These are phyloP conservation scores for Fusarium anguioides DNA, from an alignment of 2,329 filamentous ascomycete species.

Conservation along the genomic window DNA sequence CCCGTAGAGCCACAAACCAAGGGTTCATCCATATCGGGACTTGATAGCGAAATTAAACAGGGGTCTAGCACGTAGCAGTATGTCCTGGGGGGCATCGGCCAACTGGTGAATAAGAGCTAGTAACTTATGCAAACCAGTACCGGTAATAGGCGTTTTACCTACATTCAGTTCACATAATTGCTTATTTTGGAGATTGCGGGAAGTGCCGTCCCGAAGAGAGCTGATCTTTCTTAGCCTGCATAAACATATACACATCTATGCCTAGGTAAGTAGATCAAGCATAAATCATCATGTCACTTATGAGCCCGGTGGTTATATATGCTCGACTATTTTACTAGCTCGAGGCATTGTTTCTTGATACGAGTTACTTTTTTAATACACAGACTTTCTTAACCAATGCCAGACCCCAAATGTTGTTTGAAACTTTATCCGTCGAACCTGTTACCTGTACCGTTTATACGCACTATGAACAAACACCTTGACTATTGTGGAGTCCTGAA, in stretches of 20 bases:
- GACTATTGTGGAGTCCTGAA: constrained; percentile 9
- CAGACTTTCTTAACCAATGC: neutral
- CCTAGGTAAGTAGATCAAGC: neutral
- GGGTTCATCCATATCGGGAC: constrained; percentile 10
- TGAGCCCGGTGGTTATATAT: too few species aligned
- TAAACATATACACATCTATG: too few species aligned
- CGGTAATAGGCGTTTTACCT: too few species aligned
- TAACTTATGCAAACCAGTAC: neutral
- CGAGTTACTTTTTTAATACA: neutral
- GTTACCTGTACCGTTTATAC: constrained; percentile 8
- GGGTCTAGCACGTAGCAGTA: constrained; percentile 8
- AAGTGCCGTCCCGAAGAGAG: neutral
- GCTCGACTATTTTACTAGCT: constrained; percentile 6
- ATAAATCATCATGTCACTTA: neutral
- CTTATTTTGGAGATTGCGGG: constrained; percentile 3
- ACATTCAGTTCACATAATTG: neutral
- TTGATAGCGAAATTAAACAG: constrained; percentile 40
- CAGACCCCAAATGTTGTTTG: constrained; percentile 8
- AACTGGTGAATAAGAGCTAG: constrained; percentile 6
- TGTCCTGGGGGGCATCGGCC: neutral
- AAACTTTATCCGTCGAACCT: neutral
- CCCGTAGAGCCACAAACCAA: constrained; percentile 25
- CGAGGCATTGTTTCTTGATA: constrained; percentile 2
- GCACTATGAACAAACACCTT: neutral
- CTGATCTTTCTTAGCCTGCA: neutral